These are phyloP conservation scores for Beta vulgaris DNA, from an alignment of 148 eudicot species.

Conservation along the genomic window DNA sequence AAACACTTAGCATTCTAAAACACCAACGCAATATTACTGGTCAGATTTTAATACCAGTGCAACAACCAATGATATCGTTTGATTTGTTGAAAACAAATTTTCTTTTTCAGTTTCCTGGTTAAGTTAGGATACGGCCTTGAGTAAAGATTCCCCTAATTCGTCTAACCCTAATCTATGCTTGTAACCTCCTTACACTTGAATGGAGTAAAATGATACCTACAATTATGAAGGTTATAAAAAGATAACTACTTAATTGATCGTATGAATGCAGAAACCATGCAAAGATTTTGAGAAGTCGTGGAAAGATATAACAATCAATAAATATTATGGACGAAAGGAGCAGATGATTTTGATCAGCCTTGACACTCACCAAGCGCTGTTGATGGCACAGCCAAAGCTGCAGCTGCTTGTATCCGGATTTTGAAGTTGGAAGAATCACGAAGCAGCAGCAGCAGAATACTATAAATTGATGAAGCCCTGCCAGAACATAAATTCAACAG, in stretches of 20 bases:
- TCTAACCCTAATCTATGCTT: no score
- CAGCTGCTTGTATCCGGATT: conserved; percentile 96
- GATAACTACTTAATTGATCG: not conserved
- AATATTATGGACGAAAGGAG: not conserved
- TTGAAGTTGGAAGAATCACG: conserved; percentile 91
- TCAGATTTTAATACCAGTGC: not conserved
- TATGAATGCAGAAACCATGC: not conserved
- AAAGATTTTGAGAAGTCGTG: not conserved
- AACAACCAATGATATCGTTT: not conserved
- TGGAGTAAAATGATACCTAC: not conserved
- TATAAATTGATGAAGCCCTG: conserved; percentile 90
- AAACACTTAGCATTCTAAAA: not conserved
- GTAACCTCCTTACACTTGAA: not conserved
- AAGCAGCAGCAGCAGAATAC: conserved; percentile 73
- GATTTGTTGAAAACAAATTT: no score
- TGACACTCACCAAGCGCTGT: conserved; percentile 52
- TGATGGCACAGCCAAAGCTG: conserved; percentile 92
- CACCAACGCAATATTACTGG: not conserved
- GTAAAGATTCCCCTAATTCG: no score
- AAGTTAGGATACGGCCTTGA: no score
- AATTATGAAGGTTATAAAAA: not conserved
- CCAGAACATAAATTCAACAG: conserved; percentile 4
- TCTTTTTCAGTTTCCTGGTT: no score
- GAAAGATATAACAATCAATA: not conserved
- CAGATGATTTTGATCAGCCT: not conserved